phyloP scores from a whole-genome alignment of 2,329 filamentous ascomycete genomes.

The Pezicula radicicola region DNA sequence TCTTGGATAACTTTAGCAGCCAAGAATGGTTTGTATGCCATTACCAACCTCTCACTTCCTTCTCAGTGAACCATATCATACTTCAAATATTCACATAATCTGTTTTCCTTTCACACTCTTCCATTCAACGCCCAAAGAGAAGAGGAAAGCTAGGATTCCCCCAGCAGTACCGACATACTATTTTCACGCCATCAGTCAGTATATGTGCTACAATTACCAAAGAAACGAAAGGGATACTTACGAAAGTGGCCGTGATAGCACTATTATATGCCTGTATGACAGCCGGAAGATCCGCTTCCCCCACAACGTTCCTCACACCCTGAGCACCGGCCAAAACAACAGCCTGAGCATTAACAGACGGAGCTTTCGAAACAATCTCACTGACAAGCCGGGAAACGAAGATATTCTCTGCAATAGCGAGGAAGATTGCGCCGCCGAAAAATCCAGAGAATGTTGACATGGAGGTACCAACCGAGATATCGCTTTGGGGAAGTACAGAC shows the following conservation, averaged over 20 bases:
- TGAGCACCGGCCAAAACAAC: slow-evolving; percentile 40
- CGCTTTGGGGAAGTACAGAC: slow-evolving; percentile 43
- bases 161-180: slow-evolving; percentile 11
- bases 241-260: slow-evolving; percentile 15
- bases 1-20: too few relatives aligned
- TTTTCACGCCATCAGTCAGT: neutral
- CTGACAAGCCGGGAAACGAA: slow-evolving; percentile 16
- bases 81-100: neutral
- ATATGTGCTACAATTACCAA: slow-evolving; percentile 20
- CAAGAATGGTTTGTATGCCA: too few relatives aligned
- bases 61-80: neutral
- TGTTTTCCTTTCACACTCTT: slow-evolving; percentile 12
- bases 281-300: neutral
- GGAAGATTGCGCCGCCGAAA: slow-evolving; percentile 54
- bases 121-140: slow-evolving; percentile 15
- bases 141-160: slow-evolving; percentile 7
- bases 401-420: slow-evolving; percentile 52
- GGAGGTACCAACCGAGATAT: slow-evolving; percentile 50
- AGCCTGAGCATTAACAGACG: slow-evolving; percentile 23
- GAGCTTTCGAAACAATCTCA: slow-evolving; percentile 25
- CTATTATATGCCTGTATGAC: slow-evolving; percentile 13
- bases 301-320: slow-evolving; percentile 26
- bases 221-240: slow-evolving; percentile 26
- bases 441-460: slow-evolving; percentile 54
- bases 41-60: too few relatives aligned